Conservation (phyloP, 2,329 filamentous ascomycete species). For the Kalmusia sp. region DNA sequence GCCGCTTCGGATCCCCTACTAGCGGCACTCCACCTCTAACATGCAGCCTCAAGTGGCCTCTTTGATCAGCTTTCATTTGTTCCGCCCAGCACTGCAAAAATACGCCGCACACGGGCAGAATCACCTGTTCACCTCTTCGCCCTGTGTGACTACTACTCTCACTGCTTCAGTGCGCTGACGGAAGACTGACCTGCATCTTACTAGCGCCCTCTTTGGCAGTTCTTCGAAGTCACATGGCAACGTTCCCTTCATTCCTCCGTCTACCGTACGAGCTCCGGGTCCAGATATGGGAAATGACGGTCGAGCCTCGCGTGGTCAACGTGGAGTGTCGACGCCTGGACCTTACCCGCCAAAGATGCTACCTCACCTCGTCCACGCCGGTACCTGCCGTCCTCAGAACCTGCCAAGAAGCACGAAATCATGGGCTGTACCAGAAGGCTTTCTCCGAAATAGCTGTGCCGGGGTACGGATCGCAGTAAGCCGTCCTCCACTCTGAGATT, state of each 20-base stretch:
- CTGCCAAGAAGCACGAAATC: conserved; percentile 18
- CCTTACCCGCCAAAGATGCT: neutral
- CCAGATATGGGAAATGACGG: conserved; percentile 16
- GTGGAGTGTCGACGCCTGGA: conserved; percentile 2
- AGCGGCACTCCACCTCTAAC: too few relatives aligned
- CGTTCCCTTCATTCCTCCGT: neutral
- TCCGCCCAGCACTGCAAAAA: too few relatives aligned
- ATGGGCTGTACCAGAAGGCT: conserved; percentile 13
- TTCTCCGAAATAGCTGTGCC: conserved; percentile 3
- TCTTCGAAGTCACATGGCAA: neutral
- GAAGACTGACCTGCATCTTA: too few relatives aligned
- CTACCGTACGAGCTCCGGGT: conserved; percentile 8
- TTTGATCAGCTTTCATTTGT: too few relatives aligned
- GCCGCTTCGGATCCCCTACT: too few relatives aligned
- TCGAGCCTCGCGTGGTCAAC: conserved; percentile 18
- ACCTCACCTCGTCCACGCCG: conserved; percentile 10
- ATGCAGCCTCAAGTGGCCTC: too few relatives aligned
- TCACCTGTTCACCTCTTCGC: neutral
- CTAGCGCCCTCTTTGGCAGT: neutral
- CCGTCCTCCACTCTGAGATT: neutral
- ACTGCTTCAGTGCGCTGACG: neutral
- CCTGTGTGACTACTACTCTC: neutral
- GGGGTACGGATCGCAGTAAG: neutral
- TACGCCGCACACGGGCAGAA: too few relatives aligned
- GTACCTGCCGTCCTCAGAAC: conserved; percentile 10